A percentile compares a stretch with the other conserved stretches of the same genome.
Conservation (phyloP, 1,139 yeast genomes). For the Eremothecium coryli region DNA sequence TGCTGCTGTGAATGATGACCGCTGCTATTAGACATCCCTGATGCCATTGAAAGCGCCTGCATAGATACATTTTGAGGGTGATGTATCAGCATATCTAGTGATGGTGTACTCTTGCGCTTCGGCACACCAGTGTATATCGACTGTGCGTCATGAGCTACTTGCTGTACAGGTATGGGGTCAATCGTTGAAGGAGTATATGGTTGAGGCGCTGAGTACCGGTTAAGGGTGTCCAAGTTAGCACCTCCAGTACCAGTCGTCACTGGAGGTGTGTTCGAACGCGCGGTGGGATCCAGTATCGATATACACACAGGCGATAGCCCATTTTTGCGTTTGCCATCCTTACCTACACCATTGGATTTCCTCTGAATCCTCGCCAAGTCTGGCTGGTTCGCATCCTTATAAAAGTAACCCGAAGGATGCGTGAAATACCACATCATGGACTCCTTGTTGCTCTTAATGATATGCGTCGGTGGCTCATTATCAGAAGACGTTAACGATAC, state of each 20-base stretch:
- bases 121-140: not conserved
- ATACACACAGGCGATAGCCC: conserved; percentile 24
- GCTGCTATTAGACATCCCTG: too few species aligned
- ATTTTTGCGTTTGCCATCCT: conserved; percentile 28
- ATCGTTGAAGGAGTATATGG: conserved; percentile 12
- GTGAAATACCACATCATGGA: conserved; percentile 70
- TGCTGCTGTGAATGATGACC: conserved; percentile 8
- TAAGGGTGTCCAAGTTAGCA: not conserved
- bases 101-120: conserved; percentile 2
- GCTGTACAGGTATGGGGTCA: conserved; percentile 9
- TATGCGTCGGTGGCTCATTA: conserved; percentile 6
- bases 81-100: conserved; percentile 2
- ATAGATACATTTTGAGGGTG: conserved; percentile 6
- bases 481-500: conserved; percentile 1
- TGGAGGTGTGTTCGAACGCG: conserved; percentile 2
- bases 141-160: not conserved
- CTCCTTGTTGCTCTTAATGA: conserved; percentile 14
- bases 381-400: conserved; percentile 59
- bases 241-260: not conserved
- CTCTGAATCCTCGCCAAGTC: conserved; percentile 26
- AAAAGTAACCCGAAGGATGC: conserved; percentile 71
- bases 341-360: conserved; percentile 26
- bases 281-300: conserved; percentile 14
- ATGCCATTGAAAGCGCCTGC: conserved; percentile 10
- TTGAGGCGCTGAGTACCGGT: conserved; percentile 1